Evolutionary conservation across 23 red algal species (phyloP).

Genomic region (Gracilaria vermiculophylla): DNA sequence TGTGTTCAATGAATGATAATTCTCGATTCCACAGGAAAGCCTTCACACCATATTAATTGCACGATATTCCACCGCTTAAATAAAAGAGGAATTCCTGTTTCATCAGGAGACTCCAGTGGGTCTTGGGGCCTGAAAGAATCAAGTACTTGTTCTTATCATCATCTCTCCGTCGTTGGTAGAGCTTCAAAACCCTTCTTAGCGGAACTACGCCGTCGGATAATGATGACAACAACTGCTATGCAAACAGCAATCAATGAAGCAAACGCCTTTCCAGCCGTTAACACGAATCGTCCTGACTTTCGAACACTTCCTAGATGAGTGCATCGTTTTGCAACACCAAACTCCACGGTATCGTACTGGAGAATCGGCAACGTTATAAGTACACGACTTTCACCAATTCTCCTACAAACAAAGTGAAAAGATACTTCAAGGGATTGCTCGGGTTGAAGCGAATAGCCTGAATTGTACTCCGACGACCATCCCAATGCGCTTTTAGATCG

Average conservation of each 20-base stretch:
- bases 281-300: constrained; percentile 36
- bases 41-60: too few species aligned
- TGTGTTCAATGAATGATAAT: too few species aligned
- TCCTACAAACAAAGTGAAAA: constrained; percentile 42
- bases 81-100: too few species aligned
- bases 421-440: constrained; percentile 21
- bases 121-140: too few species aligned
- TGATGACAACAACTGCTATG: not conserved
- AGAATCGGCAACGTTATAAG: constrained; percentile 58
- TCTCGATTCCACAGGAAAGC: too few species aligned
- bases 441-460: constrained; percentile 14
- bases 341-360: constrained; percentile 35
- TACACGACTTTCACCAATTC: constrained; percentile 45
- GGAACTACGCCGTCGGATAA: not conserved
- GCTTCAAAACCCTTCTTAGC: not conserved
- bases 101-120: too few species aligned
- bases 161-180: not conserved
- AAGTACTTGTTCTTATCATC: too few species aligned
- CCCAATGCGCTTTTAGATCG: not conserved
- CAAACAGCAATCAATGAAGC: not conserved
- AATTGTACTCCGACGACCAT: constrained; percentile 24
- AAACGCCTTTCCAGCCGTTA: constrained; percentile 41
- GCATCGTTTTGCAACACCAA: constrained; percentile 57
- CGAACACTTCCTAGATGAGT: constrained; percentile 18
- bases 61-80: too few species aligned